Percentiles rank a stretch among this genome's conserved stretches.
These are phyloP conservation scores for Globisporangium spiculum DNA, from an alignment of 352 stramenopile genomes.

Conservation along the genomic window DNA sequence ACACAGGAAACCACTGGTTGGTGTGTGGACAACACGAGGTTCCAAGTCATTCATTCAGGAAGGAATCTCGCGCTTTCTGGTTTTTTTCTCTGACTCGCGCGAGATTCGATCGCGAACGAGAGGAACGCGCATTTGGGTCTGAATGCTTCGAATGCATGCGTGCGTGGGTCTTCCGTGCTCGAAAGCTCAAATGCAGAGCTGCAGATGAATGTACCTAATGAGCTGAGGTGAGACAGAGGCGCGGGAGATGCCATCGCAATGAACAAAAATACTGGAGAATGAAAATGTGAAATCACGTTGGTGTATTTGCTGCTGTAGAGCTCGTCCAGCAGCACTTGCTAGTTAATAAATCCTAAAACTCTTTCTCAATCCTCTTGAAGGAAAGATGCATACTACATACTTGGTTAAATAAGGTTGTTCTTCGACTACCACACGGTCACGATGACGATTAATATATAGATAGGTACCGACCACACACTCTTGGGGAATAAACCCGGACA, in stretches of 20 bases:
- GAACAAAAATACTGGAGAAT: neutral
- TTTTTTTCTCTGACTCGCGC: neutral
- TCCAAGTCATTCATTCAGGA: neutral
- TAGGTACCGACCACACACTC: neutral
- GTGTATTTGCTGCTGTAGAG: neutral
- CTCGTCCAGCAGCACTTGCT: neutral
- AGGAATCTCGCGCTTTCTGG: neutral
- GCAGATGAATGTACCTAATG: neutral
- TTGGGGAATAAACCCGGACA: neutral
- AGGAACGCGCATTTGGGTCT: neutral
- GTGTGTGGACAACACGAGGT: neutral
- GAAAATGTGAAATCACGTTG: neutral
- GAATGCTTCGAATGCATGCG: neutral
- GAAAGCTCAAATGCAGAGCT: neutral
- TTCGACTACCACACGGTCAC: neutral
- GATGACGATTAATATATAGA: conserved; percentile 7
- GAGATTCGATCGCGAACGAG: neutral
- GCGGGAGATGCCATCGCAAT: neutral
- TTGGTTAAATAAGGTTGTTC: conserved; percentile 15
- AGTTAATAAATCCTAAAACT: neutral
- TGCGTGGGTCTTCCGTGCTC: too few relatives aligned
- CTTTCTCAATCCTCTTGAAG: neutral
- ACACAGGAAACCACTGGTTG: neutral
- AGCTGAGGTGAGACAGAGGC: neutral
- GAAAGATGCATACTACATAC: conserved; percentile 46